Evolutionary conservation across 139 green algal species (phyloP).

Genomic region (Edaphochlamys debaryana): DNA sequence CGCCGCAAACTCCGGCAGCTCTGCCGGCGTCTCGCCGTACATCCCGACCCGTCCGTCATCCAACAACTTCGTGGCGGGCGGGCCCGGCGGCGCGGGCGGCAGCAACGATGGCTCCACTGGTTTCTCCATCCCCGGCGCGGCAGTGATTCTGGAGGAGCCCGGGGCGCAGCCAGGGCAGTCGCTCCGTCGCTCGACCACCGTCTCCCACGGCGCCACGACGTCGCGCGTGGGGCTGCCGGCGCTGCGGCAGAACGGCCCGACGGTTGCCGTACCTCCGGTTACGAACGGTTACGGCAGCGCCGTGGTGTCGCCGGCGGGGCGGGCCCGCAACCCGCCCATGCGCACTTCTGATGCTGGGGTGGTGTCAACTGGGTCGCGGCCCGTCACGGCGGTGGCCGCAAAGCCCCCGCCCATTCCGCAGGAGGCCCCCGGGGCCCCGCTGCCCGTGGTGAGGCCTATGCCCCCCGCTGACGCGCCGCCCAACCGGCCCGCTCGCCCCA

Average conservation of each 20-base stretch:
- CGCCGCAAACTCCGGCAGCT: background rate
- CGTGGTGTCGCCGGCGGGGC: slow-evolving; percentile 28
- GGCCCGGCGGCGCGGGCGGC: background rate
- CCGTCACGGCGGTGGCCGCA: background rate
- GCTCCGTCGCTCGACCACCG: slow-evolving; percentile 6
- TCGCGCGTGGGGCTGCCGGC: slow-evolving; percentile 27
- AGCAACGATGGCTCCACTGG: background rate
- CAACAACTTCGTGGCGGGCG: slow-evolving; percentile 25
- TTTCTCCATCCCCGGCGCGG: too few relatives aligned
- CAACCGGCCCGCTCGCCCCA: background rate
- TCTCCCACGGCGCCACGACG: background rate
- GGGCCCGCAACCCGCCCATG: background rate
- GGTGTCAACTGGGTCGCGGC: background rate
- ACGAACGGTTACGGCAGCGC: slow-evolving; percentile 8
- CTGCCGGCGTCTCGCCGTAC: slow-evolving; percentile 20
- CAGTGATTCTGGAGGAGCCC: too few relatives aligned
- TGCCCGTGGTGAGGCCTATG: slow-evolving; percentile 8
- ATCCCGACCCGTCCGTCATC: slow-evolving; percentile 16
- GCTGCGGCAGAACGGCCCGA: slow-evolving; percentile 12
- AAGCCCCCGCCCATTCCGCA: background rate
- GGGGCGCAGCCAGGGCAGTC: background rate
- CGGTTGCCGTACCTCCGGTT: background rate
- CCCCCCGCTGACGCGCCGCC: slow-evolving; percentile 3
- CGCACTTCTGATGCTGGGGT: slow-evolving; percentile 10
- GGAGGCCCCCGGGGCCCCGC: background rate